A percentile compares a stretch with the other conserved stretches of the same genome.
Conservation (phyloP, 139 green algal species). For the Chlamydomonas sp. region DNA sequence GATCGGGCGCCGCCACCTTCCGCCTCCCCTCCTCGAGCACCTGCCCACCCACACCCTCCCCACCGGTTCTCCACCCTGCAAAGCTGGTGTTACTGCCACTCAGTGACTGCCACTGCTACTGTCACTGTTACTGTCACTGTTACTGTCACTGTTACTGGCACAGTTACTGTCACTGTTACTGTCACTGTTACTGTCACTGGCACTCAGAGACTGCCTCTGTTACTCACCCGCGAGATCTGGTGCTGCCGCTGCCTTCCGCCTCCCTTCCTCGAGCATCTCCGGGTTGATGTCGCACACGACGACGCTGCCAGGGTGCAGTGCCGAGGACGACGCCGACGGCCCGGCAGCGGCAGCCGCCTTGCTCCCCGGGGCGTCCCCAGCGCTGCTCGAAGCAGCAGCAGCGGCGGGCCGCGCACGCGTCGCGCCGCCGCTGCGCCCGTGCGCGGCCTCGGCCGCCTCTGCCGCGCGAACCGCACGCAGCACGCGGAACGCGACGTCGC, state of each 20-base stretch:
- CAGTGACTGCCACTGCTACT: no score
- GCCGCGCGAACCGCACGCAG: slow-evolving; percentile 48
- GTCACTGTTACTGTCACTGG: no score
- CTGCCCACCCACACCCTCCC: no score
- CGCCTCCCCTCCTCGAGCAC: no score
- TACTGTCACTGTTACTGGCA: no score
- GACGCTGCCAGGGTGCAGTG: slow-evolving; percentile 12
- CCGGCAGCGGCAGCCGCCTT: background rate
- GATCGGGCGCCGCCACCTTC: no score
- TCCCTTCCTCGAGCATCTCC: slow-evolving; percentile 84
- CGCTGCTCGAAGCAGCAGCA: slow-evolving; percentile 4
- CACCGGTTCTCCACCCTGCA: slow-evolving; percentile 1
- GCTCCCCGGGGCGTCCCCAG: no score
- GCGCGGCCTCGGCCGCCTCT: slow-evolving; percentile 27
- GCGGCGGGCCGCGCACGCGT: slow-evolving; percentile 8
- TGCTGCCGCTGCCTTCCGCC: slow-evolving; percentile 41
- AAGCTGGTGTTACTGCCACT: no score
- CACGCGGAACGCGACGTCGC: slow-evolving; percentile 84
- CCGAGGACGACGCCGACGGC: slow-evolving; percentile 3
- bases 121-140: no score
- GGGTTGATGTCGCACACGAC: slow-evolving; percentile 92
- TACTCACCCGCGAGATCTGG: slow-evolving; percentile 24
- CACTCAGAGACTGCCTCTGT: background rate
- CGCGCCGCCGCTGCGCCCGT: slow-evolving; percentile 9
- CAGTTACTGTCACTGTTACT: no score